Evolutionary conservation across 345 rosid genomes (phyloP).

Genomic region (Eucalyptus microcorys): DNA sequence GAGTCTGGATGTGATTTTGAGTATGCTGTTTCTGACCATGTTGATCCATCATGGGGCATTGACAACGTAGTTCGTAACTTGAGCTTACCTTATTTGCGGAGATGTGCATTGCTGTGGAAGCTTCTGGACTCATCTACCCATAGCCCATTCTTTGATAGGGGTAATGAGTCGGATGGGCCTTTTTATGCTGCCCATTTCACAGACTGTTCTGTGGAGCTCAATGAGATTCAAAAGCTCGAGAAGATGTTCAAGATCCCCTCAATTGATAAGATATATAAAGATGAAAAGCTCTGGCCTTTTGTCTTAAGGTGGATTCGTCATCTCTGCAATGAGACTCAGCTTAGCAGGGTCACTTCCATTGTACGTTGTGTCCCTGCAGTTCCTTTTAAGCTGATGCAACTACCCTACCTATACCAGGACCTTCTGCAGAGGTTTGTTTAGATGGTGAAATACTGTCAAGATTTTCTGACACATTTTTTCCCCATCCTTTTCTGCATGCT

Average conservation of each 20-base stretch:
- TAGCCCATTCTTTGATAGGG: slow-evolving; percentile 35
- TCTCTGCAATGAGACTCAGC: slow-evolving; percentile 32
- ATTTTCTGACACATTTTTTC: background rate
- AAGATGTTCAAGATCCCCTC: slow-evolving; percentile 68
- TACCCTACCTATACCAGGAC: slow-evolving; percentile 80
- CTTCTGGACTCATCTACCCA: slow-evolving; percentile 43
- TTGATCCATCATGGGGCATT: slow-evolving; percentile 34
- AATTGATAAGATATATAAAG: slow-evolving; percentile 37
- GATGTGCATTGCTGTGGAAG: slow-evolving; percentile 89
- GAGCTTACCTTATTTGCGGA: slow-evolving; percentile 80
- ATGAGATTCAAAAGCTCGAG: slow-evolving; percentile 56
- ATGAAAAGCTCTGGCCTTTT: slow-evolving; percentile 29
- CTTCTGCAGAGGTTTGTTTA: slow-evolving; percentile 61
- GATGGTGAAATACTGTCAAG: background rate
- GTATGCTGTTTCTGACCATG: slow-evolving; percentile 37
- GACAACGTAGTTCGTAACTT: slow-evolving; percentile 39
- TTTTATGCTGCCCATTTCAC: slow-evolving; percentile 24
- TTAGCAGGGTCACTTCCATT: slow-evolving; percentile 5
- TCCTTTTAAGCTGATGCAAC: slow-evolving; percentile 75
- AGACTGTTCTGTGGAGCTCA: slow-evolving; percentile 31
- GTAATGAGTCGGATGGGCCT: slow-evolving; percentile 12
- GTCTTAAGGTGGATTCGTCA: slow-evolving; percentile 60
- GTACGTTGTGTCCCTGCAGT: slow-evolving; percentile 46
- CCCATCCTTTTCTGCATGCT: background rate
- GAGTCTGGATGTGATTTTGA: slow-evolving; percentile 28